A percentile compares a stretch with the other conserved stretches of the same genome.
These are phyloP conservation scores for Macrophomina pseudophaseolina DNA, from an alignment of 2,329 filamentous ascomycete genomes.

Conservation along the genomic window DNA sequence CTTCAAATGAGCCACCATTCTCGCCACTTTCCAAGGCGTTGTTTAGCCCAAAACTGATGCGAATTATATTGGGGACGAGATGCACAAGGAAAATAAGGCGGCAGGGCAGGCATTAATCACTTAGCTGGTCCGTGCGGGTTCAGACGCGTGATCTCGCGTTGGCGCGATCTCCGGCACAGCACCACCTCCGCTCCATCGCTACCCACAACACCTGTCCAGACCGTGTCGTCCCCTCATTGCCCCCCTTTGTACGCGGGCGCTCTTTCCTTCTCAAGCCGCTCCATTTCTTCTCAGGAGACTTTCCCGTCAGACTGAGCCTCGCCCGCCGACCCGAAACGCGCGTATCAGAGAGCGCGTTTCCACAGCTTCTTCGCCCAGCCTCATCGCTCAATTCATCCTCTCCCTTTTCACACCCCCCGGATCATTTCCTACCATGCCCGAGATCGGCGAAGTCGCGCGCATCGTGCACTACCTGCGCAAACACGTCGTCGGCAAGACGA, in stretches of 20 bases:
- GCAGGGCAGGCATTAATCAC: not conserved
- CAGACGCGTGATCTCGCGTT: conserved; percentile 22
- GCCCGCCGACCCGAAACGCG: no score
- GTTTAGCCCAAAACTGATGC: no score
- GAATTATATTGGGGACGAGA: no score
- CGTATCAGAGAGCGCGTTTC: no score
- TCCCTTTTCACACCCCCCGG: not conserved
- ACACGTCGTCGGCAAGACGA: conserved; percentile 81
- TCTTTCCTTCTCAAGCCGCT: no score
- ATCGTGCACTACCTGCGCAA: conserved; percentile 84
- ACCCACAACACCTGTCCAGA: not conserved
- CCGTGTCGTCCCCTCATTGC: not conserved
- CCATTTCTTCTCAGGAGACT: no score
- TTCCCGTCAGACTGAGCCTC: no score
- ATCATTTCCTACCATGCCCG: conserved; percentile 4
- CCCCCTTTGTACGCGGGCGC: not conserved
- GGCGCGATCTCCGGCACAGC: conserved; percentile 10
- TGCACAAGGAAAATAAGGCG: no score
- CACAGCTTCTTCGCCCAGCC: not conserved
- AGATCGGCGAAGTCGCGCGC: conserved; percentile 71
- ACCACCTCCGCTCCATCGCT: conserved; percentile 3
- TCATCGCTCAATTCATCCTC: not conserved
- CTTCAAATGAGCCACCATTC: no score
- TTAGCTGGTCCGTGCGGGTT: conserved; percentile 2
- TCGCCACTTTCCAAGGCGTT: no score